Evolutionary conservation across 192 early-diverging fungal genomes (phyloP).

Genomic region (Spinellus fusiger): DNA sequence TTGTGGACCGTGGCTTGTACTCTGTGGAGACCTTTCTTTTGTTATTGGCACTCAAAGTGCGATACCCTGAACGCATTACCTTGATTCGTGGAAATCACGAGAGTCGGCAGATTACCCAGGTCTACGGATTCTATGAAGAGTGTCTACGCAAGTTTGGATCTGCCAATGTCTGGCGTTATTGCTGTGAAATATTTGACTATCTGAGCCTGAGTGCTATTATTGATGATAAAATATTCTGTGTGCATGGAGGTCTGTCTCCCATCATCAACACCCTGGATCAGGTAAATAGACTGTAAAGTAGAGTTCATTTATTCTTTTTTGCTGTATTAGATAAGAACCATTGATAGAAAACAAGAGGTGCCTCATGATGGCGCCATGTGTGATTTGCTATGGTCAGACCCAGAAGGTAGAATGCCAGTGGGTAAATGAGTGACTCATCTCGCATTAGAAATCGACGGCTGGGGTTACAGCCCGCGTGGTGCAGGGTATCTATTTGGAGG

Average conservation of each 20-base stretch:
- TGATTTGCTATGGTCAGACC: constrained; percentile 97
- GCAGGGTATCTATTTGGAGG: constrained; percentile 99
- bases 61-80: constrained; percentile 91
- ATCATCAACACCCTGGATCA: constrained; percentile 92
- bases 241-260: constrained; percentile 93
- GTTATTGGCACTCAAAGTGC: constrained; percentile 89
- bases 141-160: constrained; percentile 95
- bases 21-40: constrained; percentile 97
- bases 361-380: constrained; percentile 98
- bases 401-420: constrained; percentile 66
- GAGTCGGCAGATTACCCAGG: constrained; percentile 92
- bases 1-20: constrained; percentile 95
- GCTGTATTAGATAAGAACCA: constrained; percentile 64
- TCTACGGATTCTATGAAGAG: constrained; percentile 98
- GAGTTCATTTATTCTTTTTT: constrained; percentile 1
- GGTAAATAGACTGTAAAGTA: constrained; percentile 16
- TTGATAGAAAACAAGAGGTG: constrained; percentile 95
- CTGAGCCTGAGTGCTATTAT: constrained; percentile 90
- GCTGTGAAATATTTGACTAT: constrained; percentile 97
- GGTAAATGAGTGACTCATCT: neutral
- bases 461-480: constrained; percentile 94
- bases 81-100: constrained; percentile 94
- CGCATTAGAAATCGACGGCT: constrained; percentile 64
- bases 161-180: constrained; percentile 94
- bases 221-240: constrained; percentile 91